Evolutionary conservation across 768 basidiomycete species (phyloP), one percentile per base, ranked within the genome.

Genomic region (Wakefieldia striispora): DNA sequence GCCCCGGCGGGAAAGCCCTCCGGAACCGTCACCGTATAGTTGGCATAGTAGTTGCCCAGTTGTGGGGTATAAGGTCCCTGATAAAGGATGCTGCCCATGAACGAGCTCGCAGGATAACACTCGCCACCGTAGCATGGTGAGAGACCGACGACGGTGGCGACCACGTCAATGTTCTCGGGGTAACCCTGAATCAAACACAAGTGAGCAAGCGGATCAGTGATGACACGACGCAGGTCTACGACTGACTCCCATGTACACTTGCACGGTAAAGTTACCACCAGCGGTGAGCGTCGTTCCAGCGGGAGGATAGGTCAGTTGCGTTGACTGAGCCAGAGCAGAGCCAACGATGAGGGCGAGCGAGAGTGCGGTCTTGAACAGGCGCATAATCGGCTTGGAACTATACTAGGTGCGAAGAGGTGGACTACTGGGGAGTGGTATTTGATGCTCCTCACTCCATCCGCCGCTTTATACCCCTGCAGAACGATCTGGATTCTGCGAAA

Each of bases 11-110:
- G 9, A n/a, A 68, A 55, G 3, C 4, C 17, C 20, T 54, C 3
- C 2, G 77, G 66, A 10, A 70, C 41, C 3, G 49, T 52, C 10
- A 72, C 60, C 1, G 69, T 64, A 39, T 68, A 72, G 52, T 73
- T 69, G 43, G 64, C 62, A 26, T 57, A 65, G 16, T 61, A 56
- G 3, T 24, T 29, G 8, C 48, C 53, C 6, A 47, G 6, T 7
- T 44, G 17, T 13, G 68, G 68, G 17, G 60, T 57, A 50, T 66
- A 73, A 1, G 59, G 54, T 8, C 72, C 72, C 27, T 69, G 65
- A 44, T 69, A 72, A 5, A 72, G 56, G 47, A 72, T 56, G 23
- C n/a, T 20, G 13, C 71, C 70, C 46, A 72, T 56, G 34, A 29
- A 58, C 1, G 56, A 35, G 36, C 47, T 57, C 10, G 65, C 53